A percentile compares a stretch with the other conserved stretches of the same genome.
Conservation (phyloP, 2,329 filamentous ascomycete species). For the Diaporthe sp. region DNA sequence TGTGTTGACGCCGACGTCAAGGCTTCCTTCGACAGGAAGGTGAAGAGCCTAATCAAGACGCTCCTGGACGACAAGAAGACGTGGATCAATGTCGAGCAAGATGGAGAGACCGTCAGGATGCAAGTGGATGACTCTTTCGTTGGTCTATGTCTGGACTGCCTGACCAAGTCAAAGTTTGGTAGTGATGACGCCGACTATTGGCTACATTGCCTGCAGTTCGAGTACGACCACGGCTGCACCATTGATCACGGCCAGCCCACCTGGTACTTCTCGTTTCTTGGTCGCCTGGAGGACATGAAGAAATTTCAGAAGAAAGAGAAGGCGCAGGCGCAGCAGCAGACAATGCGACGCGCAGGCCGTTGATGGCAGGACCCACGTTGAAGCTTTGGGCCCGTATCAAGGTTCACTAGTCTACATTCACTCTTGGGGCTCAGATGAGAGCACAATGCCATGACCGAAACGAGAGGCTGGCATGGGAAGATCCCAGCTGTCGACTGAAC, state of each 20-base stretch:
- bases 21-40: slow-evolving; percentile 9
- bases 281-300: not conserved
- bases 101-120: not conserved
- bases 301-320: not conserved
- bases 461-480: not conserved
- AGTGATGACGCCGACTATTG: not conserved
- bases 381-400: too few species aligned
- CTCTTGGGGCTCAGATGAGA: not conserved
- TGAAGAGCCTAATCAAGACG: not conserved
- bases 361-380: not conserved
- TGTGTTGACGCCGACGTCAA: slow-evolving; percentile 13
- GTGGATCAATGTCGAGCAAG: not conserved
- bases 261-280: not conserved
- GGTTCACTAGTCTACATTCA: not conserved
- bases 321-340: not conserved
- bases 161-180: not conserved
- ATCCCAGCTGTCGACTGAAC: not conserved
- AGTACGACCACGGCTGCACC: not conserved
- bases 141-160: not conserved
- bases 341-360: too few species aligned
- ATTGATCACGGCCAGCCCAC: not conserved
- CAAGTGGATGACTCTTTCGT: slow-evolving; percentile 9
- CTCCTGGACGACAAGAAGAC: slow-evolving; percentile 16
- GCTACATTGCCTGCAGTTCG: not conserved
- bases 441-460: not conserved